Evolutionary conservation across 768 basidiomycete genomes (phyloP), one percentile per base, ranked within the genome.

Genomic region (Suillus decipiens): DNA sequence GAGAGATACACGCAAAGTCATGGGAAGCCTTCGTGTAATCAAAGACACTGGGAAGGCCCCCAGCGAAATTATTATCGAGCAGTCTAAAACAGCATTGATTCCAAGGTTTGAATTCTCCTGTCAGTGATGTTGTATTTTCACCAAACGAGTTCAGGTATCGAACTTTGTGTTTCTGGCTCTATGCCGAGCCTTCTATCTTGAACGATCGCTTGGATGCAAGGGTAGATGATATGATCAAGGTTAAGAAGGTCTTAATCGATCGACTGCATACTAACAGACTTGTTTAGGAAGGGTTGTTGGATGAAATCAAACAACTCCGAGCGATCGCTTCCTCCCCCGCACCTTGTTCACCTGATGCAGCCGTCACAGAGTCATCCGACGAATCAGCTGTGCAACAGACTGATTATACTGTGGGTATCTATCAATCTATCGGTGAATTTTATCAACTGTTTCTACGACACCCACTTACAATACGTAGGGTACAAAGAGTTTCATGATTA

Each of bases 121-220:
- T 62, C 9, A 56, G 55, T 11, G 54, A 15, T 17, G 24, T 60
- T 17, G 24, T 51, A 14, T 47, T n/a, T 31, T 15, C 24, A 41
- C 28, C 14, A 53, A 42, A 24, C 4, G 10, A n/a, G 0, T 37
- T 63, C 19, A 96, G 95, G 72, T 99, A 91, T 75, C 85, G 84
- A 9, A 90, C 93, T 0, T 80, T 99, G 34, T 89, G 89, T 58
- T 90, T 98, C 74, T 99, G 97, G 97, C 76, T 99, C 10, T 93
- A 91, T 65, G 89, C 94, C 1, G 84, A 90, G 31, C 82, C 86
- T 2, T 79, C 83, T 1, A 73, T 78, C 1, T 77, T 99, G 15
- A 81, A 87, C 48, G 77, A 79, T 42, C 85, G 96, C 17, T 77
- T 99, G 28, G 87, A 97, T 70, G 75, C 74, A 11, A 85, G 97